Conservation (phyloP, 192 early-diverging fungal species). For the Lunasporangiospora selenospora region DNA sequence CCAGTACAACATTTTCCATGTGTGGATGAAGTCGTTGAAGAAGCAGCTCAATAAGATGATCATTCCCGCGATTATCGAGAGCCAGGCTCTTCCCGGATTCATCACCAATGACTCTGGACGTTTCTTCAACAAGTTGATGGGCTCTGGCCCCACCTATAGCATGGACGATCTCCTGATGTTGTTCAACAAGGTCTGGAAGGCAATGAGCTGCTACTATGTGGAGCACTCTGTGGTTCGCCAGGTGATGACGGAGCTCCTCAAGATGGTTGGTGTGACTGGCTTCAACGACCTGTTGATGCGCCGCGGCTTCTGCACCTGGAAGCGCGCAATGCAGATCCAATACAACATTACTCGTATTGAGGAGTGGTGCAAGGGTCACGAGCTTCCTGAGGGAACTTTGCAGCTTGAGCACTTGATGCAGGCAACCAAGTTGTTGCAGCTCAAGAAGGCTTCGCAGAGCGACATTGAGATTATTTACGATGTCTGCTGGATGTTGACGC, state of each 20-base stretch:
- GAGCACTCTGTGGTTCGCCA: conserved; percentile 91
- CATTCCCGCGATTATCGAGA: conserved; percentile 95
- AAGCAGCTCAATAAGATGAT: conserved; percentile 94
- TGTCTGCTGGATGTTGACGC: conserved; percentile 96
- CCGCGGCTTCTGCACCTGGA: conserved; percentile 99
- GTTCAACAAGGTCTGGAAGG: conserved; percentile 92
- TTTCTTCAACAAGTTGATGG: conserved; percentile 91
- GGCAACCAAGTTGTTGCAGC: conserved; percentile 95
- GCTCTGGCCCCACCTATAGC: conserved; percentile 78
- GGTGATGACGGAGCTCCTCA: conserved; percentile 94
- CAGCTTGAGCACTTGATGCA: conserved; percentile 96
- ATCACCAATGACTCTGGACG: conserved; percentile 90
- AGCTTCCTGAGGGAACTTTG: conserved; percentile 86
- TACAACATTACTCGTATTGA: conserved; percentile 97
- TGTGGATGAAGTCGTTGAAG: conserved; percentile 98
- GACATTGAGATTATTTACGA: conserved; percentile 99
- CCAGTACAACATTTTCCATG: conserved; percentile 95
- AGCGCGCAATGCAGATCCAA: conserved; percentile 98
- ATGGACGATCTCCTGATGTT: conserved; percentile 96
- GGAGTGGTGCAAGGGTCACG: conserved; percentile 99
- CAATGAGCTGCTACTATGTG: conserved; percentile 98
- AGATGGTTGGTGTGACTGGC: conserved; percentile 93
- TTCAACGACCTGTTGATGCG: conserved; percentile 99
- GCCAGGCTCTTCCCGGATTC: conserved; percentile 94
- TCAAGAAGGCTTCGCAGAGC: conserved; percentile 82